These are phyloP conservation scores for Syzygium grande DNA, from an alignment of 345 rosid species.

Conservation along the genomic window DNA sequence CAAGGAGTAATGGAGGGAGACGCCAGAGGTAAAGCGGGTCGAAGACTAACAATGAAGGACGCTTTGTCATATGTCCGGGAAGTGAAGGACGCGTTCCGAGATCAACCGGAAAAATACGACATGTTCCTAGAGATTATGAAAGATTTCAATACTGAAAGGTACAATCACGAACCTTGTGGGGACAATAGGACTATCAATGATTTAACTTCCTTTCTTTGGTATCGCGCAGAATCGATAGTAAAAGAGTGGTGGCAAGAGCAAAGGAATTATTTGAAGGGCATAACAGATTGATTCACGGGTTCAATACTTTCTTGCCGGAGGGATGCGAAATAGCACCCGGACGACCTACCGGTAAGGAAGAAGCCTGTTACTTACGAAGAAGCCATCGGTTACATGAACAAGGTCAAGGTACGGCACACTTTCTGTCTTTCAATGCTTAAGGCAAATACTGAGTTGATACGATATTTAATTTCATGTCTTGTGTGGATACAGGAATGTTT, in stretches of 20 bases:
- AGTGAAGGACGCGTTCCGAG: slow-evolving; percentile 83
- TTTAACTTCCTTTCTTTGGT: not conserved
- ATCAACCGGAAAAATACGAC: slow-evolving; percentile 74
- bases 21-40: slow-evolving; percentile 19
- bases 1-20: not conserved
- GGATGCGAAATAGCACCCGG: slow-evolving; percentile 65
- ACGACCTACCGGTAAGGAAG: slow-evolving; percentile 57
- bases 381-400: slow-evolving; percentile 24
- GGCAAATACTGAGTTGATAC: not conserved
- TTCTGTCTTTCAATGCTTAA: not conserved
- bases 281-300: slow-evolving; percentile 69
- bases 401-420: slow-evolving; percentile 3
- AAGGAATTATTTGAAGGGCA: slow-evolving; percentile 81
- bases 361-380: slow-evolving; percentile 68
- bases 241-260: slow-evolving; percentile 79
- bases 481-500: slow-evolving; percentile 17
- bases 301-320: slow-evolving; percentile 84
- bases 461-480: not conserved
- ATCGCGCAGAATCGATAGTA: slow-evolving; percentile 59
- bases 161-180: not conserved
- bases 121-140: slow-evolving; percentile 78
- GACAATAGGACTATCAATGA: not conserved
- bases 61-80: slow-evolving; percentile 62
- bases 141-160: slow-evolving; percentile 84
- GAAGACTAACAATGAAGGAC: slow-evolving; percentile 68